Conservation (phyloP, 345 rosid species). For the Nasturtium officinale region DNA sequence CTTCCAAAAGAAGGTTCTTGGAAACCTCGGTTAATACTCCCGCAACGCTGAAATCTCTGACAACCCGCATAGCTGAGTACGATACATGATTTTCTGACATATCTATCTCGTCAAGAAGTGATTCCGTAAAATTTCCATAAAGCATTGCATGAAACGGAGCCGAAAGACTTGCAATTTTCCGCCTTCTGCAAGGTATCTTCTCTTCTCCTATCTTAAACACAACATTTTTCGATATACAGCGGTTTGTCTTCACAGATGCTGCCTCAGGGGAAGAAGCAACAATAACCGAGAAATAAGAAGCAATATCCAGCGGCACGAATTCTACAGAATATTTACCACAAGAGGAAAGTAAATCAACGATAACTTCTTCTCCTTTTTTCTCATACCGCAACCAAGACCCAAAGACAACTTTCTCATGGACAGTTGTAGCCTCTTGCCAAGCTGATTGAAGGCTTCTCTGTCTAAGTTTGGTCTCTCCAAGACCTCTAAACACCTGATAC, state of each 20-base stretch:
- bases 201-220: constrained; percentile 74
- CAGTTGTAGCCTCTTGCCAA: constrained; percentile 82
- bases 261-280: constrained; percentile 45
- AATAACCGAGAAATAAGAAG: constrained; percentile 53
- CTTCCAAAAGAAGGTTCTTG: constrained; percentile 72
- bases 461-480: constrained; percentile 86
- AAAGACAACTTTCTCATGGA: constrained; percentile 85
- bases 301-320: constrained; percentile 71
- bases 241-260: constrained; percentile 41
- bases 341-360: constrained; percentile 73
- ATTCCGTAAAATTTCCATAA: constrained; percentile 85
- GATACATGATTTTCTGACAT: constrained; percentile 85
- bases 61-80: constrained; percentile 64
- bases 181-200: constrained; percentile 76
- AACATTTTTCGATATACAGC: constrained; percentile 46
- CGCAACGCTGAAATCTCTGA: constrained; percentile 67
- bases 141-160: constrained; percentile 94
- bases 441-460: constrained; percentile 88
- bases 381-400: constrained; percentile 93
- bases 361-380: constrained; percentile 88
- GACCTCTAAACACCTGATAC: constrained; percentile 89
- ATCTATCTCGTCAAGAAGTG: constrained; percentile 73
- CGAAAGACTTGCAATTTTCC: constrained; percentile 78
- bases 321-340: constrained; percentile 75
- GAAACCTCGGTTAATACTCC: constrained; percentile 60